Base-by-base conservation (phyloP, 176 grass and related monocot species). In the Avena insularis region DNA sequence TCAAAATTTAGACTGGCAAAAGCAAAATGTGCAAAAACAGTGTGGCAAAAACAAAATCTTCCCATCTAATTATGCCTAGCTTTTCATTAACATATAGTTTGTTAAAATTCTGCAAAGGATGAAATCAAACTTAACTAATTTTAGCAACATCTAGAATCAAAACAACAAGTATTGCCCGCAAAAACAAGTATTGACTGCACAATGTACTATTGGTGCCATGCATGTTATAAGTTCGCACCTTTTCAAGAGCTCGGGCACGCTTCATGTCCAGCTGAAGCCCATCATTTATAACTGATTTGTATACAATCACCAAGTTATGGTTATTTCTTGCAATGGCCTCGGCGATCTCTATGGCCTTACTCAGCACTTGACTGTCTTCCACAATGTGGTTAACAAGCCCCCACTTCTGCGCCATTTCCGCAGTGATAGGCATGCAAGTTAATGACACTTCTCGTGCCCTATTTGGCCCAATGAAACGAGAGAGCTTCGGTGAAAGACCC, bases 401-500 rank as follows among this genome's bases (percentile, higher is more conserved):
- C 95, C 95, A 98, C n/a, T 85, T 90, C 88, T 98, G 93, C 0
- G 83, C 95, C 91, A 89, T 93, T 79, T 93, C 88, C 60, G 91
- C 91, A 35, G 93, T 90, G 54, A 98, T 16, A 15, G 91, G 80
- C 93, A 92, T 92, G 61, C 91, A 90, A n/a, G 86, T 84, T 75
- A 95, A 88, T 47, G 95, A 98, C 79, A 89, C 93, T 87, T 98
- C 86, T 25, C 93, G 91, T 78, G 95, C 93, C 60, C 95, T 93
- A 38, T 84, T 98, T 3, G 89, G 88, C 16, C 95, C 95, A 83
- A 98, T 95, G 19, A 93, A 58, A 13, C 95, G 93, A 51, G 95
- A 93, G 16, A 98, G 93, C 71, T 98, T 95, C 82, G 95, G 95
- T 0, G 95, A 95, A 70, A 98, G 91, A 66, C 95, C 91, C 95